phyloP scores from a whole-genome alignment of 805 yeast species.

The Starmerella gropengiesseri region DNA sequence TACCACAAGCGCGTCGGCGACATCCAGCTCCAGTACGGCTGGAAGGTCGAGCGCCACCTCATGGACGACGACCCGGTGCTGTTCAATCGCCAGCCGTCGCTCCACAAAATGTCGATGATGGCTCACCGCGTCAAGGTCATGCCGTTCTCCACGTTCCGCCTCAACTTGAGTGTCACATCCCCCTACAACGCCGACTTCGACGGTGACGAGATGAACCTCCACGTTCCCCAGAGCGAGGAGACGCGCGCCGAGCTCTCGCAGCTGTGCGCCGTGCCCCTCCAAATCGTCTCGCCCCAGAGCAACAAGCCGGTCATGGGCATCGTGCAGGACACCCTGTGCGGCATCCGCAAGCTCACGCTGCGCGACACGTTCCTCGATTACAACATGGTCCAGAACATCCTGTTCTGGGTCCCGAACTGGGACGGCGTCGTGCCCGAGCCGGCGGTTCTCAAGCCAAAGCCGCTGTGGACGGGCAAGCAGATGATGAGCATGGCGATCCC shows the following conservation, averaged over 20 bases:
- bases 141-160: constrained; percentile 97
- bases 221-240: constrained; percentile 97
- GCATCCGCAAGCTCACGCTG: constrained; percentile 87
- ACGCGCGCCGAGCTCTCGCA: constrained; percentile 93
- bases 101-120: constrained; percentile 99
- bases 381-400: constrained; percentile 90
- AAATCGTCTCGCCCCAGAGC: constrained; percentile 96
- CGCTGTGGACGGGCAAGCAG: constrained; percentile 97
- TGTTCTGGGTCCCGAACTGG: constrained; percentile 98
- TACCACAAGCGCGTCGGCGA: constrained; percentile 98
- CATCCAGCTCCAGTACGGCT: constrained; percentile 92
- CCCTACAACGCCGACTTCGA: constrained; percentile 99
- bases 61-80: constrained; percentile 96
- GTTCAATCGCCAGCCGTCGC: constrained; percentile 97
- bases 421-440: constrained; percentile 97
- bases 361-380: constrained; percentile 81
- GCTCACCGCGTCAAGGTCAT: constrained; percentile 96
- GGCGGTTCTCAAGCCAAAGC: constrained; percentile 85
- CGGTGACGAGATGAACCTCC: constrained; percentile 99
- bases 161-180: constrained; percentile 92
- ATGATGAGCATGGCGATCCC: constrained; percentile 87
- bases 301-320: constrained; percentile 99
- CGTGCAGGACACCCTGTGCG: constrained; percentile 97
- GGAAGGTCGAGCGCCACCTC: constrained; percentile 97
- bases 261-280: constrained; percentile 93